phyloP scores from a whole-genome alignment of 768 basidiomycete species.

The Trametes maxima region DNA sequence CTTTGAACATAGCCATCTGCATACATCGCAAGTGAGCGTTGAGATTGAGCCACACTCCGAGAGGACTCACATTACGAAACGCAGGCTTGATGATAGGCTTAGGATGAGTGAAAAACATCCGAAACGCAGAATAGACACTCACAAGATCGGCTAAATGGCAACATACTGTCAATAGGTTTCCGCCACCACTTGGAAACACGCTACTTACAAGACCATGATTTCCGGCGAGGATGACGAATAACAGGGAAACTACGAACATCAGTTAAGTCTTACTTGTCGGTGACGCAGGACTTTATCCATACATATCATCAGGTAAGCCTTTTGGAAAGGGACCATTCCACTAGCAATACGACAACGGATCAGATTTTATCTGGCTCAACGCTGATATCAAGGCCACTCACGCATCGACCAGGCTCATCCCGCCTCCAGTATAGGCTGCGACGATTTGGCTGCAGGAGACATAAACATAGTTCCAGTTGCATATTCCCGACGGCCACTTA shows the following conservation, averaged over 20 bases:
- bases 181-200: neutral
- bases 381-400: conserved; percentile 32
- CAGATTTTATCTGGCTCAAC: neutral
- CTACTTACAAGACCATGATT: conserved; percentile 71
- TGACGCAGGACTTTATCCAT: conserved; percentile 12
- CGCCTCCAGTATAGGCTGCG: conserved; percentile 65
- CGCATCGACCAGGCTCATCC: conserved; percentile 65
- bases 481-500: neutral
- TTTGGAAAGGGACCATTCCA: conserved; percentile 72
- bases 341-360: conserved; percentile 30
- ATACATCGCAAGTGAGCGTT: neutral
- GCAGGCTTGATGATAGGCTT: conserved; percentile 45
- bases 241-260: conserved; percentile 45
- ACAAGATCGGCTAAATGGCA: conserved; percentile 58
- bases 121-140: conserved; percentile 27
- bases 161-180: neutral
- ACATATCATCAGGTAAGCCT: conserved; percentile 66
- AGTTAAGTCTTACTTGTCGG: neutral
- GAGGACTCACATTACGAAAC: conserved; percentile 57
- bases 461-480: neutral
- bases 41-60: neutral
- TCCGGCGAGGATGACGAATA: conserved; percentile 70
- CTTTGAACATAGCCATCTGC: conserved; percentile 65
- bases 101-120: neutral
- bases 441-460: conserved; percentile 22